Conservation (phyloP, 2,329 filamentous ascomycete genomes). For the Cladosporium sp. region DNA sequence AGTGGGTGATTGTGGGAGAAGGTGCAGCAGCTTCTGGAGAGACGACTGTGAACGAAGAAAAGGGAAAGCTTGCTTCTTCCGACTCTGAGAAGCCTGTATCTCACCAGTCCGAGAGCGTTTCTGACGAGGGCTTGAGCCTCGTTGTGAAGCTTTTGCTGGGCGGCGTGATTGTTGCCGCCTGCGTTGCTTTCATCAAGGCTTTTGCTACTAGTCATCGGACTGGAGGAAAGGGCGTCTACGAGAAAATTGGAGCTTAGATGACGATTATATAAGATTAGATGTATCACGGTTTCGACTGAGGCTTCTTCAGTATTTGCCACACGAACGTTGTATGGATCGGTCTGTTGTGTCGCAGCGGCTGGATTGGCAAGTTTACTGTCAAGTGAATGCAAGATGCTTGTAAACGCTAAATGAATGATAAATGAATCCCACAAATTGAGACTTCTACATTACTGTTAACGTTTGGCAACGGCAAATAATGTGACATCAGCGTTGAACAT, state of each 20-base stretch:
- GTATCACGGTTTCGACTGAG: not conserved
- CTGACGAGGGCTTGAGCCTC: constrained; percentile 41
- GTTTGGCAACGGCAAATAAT: not conserved
- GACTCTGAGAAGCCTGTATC: constrained; percentile 19
- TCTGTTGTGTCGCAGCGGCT: not conserved
- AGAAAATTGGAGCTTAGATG: constrained; percentile 25
- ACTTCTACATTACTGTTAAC: not conserved
- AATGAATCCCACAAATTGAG: not conserved
- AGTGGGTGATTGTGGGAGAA: constrained; percentile 23
- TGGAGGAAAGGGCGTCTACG: constrained; percentile 29
- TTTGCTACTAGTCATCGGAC: constrained; percentile 22
- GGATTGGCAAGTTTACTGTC: not conserved
- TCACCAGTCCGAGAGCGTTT: constrained; percentile 6
- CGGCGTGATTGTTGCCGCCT: constrained; percentile 45
- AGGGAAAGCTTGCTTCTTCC: constrained; percentile 23
- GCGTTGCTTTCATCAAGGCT: constrained; percentile 32
- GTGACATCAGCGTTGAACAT: constrained; percentile 1
- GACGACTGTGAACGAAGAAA: constrained; percentile 19
- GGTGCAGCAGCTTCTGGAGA: constrained; percentile 20
- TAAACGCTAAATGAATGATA: not conserved
- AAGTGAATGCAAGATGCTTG: not conserved
- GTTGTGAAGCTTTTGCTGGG: constrained; percentile 48
- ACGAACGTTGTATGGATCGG: not conserved
- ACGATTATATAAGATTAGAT: constrained; percentile 7
- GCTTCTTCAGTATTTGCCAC: not conserved